Percentiles rank a stretch among this genome's conserved stretches.
Evolutionary conservation across 805 yeast genomes (phyloP).

Genomic region (Vanderwaltozyma polyspora): DNA sequence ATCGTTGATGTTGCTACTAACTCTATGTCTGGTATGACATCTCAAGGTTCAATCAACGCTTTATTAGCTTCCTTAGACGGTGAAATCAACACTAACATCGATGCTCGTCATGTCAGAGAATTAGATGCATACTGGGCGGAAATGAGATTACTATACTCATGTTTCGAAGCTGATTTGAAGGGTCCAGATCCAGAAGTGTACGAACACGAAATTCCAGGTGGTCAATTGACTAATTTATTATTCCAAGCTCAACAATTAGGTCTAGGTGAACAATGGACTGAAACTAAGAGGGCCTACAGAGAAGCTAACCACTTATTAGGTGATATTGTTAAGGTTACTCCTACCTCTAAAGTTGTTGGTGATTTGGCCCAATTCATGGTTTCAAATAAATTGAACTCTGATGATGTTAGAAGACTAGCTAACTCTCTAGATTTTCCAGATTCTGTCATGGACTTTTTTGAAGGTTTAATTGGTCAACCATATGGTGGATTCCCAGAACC

Average conservation of each 20-base stretch:
- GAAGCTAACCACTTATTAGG: conserved; percentile 87
- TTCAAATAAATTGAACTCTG: conserved; percentile 73
- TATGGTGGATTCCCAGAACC: conserved; percentile 99
- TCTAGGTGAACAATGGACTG: conserved; percentile 90
- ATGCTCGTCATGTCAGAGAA: conserved; percentile 58
- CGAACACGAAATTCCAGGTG: conserved; percentile 98
- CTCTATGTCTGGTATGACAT: conserved; percentile 96
- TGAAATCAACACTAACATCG: conserved; percentile 62
- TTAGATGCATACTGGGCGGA: conserved; percentile 97
- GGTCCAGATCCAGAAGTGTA: conserved; percentile 99
- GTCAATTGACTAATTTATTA: conserved; percentile 91
- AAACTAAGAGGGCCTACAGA: conserved; percentile 88
- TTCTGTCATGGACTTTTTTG: conserved; percentile 95
- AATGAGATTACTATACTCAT: conserved; percentile 91
- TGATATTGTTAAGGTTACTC: conserved; percentile 96
- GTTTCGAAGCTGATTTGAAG: conserved; percentile 96
- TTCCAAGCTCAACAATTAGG: conserved; percentile 99
- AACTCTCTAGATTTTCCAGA: conserved; percentile 94
- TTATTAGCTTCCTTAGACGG: conserved; percentile 87
- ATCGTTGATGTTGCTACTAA: conserved; percentile 95
- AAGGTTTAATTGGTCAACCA: conserved; percentile 98
- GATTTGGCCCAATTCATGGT: conserved; percentile 99
- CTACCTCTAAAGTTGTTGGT: conserved; percentile 99
- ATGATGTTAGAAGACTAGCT: conserved; percentile 83
- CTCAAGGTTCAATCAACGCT: conserved; percentile 95